phyloP scores from a whole-genome alignment of 2,329 filamentous ascomycete genomes.

The Acarospora socialis region DNA sequence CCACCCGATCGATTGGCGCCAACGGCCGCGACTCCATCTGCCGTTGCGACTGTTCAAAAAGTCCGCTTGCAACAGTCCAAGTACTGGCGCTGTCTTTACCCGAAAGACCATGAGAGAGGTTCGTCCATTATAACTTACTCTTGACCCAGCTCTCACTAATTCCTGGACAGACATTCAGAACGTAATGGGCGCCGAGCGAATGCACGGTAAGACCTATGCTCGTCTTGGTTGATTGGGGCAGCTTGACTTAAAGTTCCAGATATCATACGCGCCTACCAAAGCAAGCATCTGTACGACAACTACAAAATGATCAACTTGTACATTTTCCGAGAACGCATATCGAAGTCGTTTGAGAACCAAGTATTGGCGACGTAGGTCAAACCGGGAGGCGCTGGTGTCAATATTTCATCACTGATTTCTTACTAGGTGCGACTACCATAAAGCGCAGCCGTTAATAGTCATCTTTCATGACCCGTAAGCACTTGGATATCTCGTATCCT shows the following conservation, averaged over 20 bases:
- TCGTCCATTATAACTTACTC: not conserved
- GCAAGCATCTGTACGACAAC: constrained; percentile 53
- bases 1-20: constrained; percentile 51
- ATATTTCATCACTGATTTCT: constrained; percentile 6
- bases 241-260: constrained; percentile 31
- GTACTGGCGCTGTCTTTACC: constrained; percentile 82
- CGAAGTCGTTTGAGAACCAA: constrained; percentile 71
- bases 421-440: constrained; percentile 46
- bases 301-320: constrained; percentile 68
- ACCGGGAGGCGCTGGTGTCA: not conserved
- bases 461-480: constrained; percentile 82
- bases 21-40: constrained; percentile 34
- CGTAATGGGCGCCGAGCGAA: constrained; percentile 42
- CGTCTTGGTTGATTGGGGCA: not conserved
- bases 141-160: too few species aligned
- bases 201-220: constrained; percentile 39
- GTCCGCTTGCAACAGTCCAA: constrained; percentile 45
- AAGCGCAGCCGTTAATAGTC: constrained; percentile 56
- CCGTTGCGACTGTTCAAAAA: constrained; percentile 41
- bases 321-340: constrained; percentile 59
- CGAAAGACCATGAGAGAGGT: constrained; percentile 34
- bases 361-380: constrained; percentile 56
- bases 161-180: constrained; percentile 22
- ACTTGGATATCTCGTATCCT: constrained; percentile 1
- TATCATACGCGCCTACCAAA: constrained; percentile 64